phyloP scores from a whole-genome alignment of 1,139 yeast species.

The Hemisphaericaspora subhashii region DNA sequence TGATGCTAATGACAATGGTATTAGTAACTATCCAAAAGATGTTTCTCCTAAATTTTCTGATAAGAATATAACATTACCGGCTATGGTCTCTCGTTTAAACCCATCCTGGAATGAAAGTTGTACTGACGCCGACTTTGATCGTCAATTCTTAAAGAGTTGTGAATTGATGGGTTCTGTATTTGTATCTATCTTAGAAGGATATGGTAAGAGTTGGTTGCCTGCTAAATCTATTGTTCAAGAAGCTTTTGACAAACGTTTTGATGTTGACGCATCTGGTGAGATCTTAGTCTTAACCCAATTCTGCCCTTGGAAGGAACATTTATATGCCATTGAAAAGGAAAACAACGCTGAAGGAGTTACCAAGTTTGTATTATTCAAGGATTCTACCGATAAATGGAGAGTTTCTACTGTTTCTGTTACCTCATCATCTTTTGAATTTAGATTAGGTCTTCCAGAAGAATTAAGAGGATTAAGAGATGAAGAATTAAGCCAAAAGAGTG shows the following conservation, averaged over 20 bases:
- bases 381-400: conserved; percentile 76
- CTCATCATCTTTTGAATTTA: conserved; percentile 74
- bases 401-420: conserved; percentile 84
- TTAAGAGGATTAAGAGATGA: conserved; percentile 96
- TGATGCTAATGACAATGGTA: conserved; percentile 97
- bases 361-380: conserved; percentile 78
- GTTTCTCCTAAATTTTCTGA: conserved; percentile 37
- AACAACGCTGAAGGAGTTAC: conserved; percentile 53
- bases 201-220: conserved; percentile 89
- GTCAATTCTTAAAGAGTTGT: conserved; percentile 63
- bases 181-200: conserved; percentile 61
- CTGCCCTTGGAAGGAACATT: conserved; percentile 95
- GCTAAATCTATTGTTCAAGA: conserved; percentile 74
- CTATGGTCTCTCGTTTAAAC: conserved; percentile 71
- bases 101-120: conserved; percentile 79
- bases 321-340: conserved; percentile 72
- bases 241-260: conserved; percentile 60
- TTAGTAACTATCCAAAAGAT: conserved; percentile 64
- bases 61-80: conserved; percentile 67
- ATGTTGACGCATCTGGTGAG: conserved; percentile 63
- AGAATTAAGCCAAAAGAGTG: conserved; percentile 66
- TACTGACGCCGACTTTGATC: conserved; percentile 66
- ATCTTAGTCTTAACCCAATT: conserved; percentile 70
- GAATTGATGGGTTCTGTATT: conserved; percentile 83
- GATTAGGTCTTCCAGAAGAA: conserved; percentile 82